Evolutionary conservation across 2,329 filamentous ascomycete genomes (phyloP).

Genomic region (Bimuria novae-zelandiae): DNA sequence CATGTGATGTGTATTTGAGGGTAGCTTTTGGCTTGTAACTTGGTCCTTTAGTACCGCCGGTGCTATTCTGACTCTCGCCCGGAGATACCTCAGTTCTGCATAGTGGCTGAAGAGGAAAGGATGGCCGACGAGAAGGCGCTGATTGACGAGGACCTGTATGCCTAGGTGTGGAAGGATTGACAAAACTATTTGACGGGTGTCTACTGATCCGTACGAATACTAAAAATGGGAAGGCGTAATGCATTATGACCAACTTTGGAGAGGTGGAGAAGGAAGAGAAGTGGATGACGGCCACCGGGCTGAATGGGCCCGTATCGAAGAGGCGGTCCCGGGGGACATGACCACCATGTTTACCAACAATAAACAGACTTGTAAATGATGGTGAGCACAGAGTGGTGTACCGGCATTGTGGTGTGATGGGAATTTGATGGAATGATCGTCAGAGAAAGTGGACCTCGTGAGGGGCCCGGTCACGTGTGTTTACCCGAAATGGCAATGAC

Average conservation of each 20-base stretch:
- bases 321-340: slow-evolving; percentile 33
- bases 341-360: slow-evolving; percentile 15
- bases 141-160: too few relatives aligned
- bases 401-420: background rate
- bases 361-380: background rate
- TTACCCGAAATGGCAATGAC: too few relatives aligned
- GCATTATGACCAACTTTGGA: slow-evolving; percentile 57
- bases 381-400: background rate
- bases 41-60: slow-evolving; percentile 68
- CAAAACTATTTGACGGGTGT: too few relatives aligned
- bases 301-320: slow-evolving; percentile 48
- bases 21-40: slow-evolving; percentile 64
- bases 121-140: slow-evolving; percentile 55
- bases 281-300: slow-evolving; percentile 64
- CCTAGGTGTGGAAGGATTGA: too few relatives aligned
- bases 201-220: too few relatives aligned
- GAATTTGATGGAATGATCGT: background rate
- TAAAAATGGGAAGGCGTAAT: too few relatives aligned
- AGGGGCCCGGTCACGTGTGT: too few relatives aligned
- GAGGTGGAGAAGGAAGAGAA: slow-evolving; percentile 72
- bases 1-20: too few relatives aligned
- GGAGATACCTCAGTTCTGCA: slow-evolving; percentile 64
- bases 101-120: slow-evolving; percentile 58
- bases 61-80: slow-evolving; percentile 65
- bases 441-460: too few relatives aligned